These are phyloP conservation scores for Vigna radiata DNA, from an alignment of 306 rosid genomes.

Conservation along the genomic window DNA sequence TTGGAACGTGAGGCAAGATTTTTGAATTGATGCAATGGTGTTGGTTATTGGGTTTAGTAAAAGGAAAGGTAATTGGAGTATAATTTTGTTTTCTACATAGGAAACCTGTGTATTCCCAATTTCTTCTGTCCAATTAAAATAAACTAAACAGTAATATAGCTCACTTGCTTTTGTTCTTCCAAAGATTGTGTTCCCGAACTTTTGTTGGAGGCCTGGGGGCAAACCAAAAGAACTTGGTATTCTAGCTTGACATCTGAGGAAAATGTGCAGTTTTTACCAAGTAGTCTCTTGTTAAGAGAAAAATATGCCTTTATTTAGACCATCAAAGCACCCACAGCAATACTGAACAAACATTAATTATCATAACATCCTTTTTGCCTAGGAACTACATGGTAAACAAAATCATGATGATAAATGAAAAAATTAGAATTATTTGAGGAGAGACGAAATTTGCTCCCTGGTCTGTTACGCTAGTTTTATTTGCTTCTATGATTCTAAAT, in stretches of 20 bases:
- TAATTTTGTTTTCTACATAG: neutral
- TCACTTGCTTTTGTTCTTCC: neutral
- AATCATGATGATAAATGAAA: no score
- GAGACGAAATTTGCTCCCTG: neutral
- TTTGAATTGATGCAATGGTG: slow-evolving; percentile 4
- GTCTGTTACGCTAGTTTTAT: neutral
- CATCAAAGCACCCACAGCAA: neutral
- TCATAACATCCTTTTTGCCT: no score
- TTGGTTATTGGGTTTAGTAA: slow-evolving; percentile 12
- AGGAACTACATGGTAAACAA: no score
- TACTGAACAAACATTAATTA: neutral
- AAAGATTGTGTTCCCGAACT: neutral
- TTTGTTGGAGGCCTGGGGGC: neutral
- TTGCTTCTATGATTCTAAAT: slow-evolving; percentile 7
- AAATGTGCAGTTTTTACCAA: neutral
- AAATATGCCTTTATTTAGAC: neutral
- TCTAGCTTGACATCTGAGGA: neutral
- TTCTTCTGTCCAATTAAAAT: slow-evolving; percentile 4
- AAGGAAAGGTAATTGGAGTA: neutral
- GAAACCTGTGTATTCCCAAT: neutral
- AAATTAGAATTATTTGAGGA: slow-evolving; percentile 13
- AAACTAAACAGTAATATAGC: neutral
- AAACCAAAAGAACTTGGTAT: neutral
- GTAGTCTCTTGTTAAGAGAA: neutral
- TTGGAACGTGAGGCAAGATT: slow-evolving; percentile 22